Base-by-base conservation (phyloP, 2,329 filamentous ascomycete species). In the Penicillium sp. region DNA sequence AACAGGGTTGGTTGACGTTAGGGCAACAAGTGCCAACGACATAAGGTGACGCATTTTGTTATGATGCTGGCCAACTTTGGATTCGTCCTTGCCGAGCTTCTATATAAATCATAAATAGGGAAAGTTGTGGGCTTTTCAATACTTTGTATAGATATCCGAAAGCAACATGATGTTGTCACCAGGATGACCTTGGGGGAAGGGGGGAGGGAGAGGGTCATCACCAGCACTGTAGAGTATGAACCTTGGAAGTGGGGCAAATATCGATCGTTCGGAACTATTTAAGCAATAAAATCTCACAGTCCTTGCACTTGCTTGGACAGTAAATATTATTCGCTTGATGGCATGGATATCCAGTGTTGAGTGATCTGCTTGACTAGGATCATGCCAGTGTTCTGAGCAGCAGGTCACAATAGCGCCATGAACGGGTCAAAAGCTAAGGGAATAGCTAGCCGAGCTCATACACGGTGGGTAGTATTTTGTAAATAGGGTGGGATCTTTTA, bases 101-200 rank as follows among this genome's bases (percentile, higher is more conserved):
- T 49, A 21, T 32, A 48, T 5, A 36, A 22, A 6, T 8, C 11
- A 5, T 22, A 13, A 38, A 16, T 31, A 1, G 5, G 6, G 2
- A 42, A n/a, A 9, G 8, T 5, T 7, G 27, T 9, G 8, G 11
- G 1, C 11, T 21, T 38, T 4, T 3, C 45, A 11, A 18, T 21
- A 16, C 14, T n/a, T 50, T 49, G 45, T 44, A 50, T 53, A 49
- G 18, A 42, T 34, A 29, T 4, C 14, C 21, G 6, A 38, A 8
- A 51, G 55, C 34, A 52, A 51, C 49, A 43, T 54, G 51, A 51
- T 29, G 14, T 29, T 16, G 27, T 56, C 52, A 57, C 34, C 31
- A 29, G 55, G 18, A 22, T 24, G 4, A n/a, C 24, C 16, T 16
- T 13, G 4, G 4, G 36, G 29, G 5, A 32, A 38, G 31, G 29